Percentiles rank a stretch among this genome's conserved stretches.
These are phyloP conservation scores for Eutrema heterophyllum DNA, from an alignment of 345 rosid species.

Conservation along the genomic window DNA sequence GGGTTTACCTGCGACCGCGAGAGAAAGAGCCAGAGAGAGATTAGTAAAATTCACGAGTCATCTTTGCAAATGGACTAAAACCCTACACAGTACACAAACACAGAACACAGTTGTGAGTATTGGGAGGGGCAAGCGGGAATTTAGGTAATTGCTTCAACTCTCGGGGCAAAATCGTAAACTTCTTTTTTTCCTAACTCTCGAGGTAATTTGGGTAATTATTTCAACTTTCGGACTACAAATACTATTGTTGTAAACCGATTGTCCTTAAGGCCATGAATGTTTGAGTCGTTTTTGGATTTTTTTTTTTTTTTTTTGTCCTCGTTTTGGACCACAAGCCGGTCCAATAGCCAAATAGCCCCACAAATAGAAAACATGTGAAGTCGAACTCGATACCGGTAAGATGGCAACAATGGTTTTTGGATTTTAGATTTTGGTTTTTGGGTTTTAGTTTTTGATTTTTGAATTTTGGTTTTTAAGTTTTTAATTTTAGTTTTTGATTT, in stretches of 20 bases:
- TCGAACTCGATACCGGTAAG: too few relatives aligned
- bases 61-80: slow-evolving; percentile 17
- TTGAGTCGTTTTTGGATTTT: too few relatives aligned
- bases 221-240: not conserved
- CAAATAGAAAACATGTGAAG: too few relatives aligned
- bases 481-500: too few relatives aligned
- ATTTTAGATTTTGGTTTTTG: too few relatives aligned
- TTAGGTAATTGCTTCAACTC: slow-evolving; percentile 13
- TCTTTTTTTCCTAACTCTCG: not conserved
- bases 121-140: slow-evolving; percentile 33
- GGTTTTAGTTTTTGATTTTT: too few relatives aligned
- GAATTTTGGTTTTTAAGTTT: too few relatives aligned
- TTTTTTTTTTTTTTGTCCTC: too few relatives aligned
- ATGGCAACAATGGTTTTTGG: too few relatives aligned
- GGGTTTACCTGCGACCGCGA: slow-evolving; percentile 15
- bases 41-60: slow-evolving; percentile 10
- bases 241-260: not conserved
- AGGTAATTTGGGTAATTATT: not conserved
- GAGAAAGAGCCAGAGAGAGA: not conserved
- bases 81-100: slow-evolving; percentile 16
- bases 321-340: too few relatives aligned
- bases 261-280: too few relatives aligned
- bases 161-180: slow-evolving; percentile 2
- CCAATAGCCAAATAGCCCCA: too few relatives aligned
- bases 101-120: not conserved